phyloP scores from a whole-genome alignment of 192 early-diverging fungal species.

The Rhizophagus prolifer region DNA sequence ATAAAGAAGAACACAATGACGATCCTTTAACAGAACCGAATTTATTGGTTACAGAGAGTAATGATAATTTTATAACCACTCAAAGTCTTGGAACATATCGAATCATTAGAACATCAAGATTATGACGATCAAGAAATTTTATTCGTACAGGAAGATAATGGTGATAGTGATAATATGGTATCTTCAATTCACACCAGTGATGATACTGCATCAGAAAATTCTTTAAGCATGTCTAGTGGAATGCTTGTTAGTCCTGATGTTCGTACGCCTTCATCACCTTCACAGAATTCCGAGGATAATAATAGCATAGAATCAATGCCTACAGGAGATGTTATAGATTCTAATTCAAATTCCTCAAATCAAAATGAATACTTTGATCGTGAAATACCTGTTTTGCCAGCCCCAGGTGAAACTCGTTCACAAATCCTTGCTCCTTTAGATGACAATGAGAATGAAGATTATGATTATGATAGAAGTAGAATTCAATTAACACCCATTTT shows the following conservation, averaged over 20 bases:
- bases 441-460: neutral
- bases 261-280: slow-evolving; percentile 6
- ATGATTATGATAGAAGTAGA: neutral
- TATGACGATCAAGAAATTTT: neutral
- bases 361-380: neutral
- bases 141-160: slow-evolving; percentile 16
- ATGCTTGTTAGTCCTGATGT: neutral
- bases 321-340: neutral
- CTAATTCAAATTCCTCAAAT: neutral
- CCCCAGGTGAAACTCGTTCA: neutral
- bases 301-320: slow-evolving; percentile 5
- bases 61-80: neutral
- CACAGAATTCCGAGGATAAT: neutral
- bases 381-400: neutral
- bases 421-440: slow-evolving; percentile 9
- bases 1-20: too few species aligned
- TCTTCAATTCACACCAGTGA: slow-evolving; percentile 9
- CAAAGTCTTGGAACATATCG: neutral
- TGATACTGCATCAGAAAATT: slow-evolving; percentile 8
- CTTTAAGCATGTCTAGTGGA: neutral
- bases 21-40: too few species aligned
- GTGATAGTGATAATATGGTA: slow-evolving; percentile 14
- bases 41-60: too few species aligned
- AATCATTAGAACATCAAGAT: neutral
- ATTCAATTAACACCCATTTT: neutral